Evolutionary conservation across 208 protist genomes (phyloP), one percentile per base, ranked within the genome.

Genomic region (Trypanosoma congolense): DNA sequence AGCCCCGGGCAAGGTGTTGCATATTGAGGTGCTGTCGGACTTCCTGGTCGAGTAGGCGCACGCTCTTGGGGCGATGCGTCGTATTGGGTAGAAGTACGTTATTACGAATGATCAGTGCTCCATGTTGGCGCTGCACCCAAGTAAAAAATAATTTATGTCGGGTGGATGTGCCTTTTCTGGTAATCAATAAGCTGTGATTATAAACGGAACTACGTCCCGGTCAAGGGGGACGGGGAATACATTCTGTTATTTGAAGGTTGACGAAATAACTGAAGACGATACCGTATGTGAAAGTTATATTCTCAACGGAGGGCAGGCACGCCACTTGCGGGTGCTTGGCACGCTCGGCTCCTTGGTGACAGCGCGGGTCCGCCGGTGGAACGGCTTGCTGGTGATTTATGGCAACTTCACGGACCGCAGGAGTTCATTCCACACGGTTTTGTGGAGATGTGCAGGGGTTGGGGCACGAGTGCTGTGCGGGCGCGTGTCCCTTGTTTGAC

Each of bases 91-190:
- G 38, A 47, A 80, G 38, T 91, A 84, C 53, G 62, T 98, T 10
- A 75, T 98, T 12, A 96, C 88, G 10, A 47, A 77, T 42, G 71
- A 82, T 21, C 77, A 87, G 38, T 73, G 70, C 54, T 72, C 88
- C 38, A 80, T 61, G 42, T 95, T 97, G 59, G 64, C 96, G n/a
- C 81, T 81, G 12, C 88, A 97, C 52, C 95, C 97, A 0, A 90
- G 97, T 78, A 95, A 98, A 74, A 70, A 70, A 48, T 95, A 31
- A 58, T 57, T 50, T 45, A 56, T 42, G 72, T 96, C 1, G 16
- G 58, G 14, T 83, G 92, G 33, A 82, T 92, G 0, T 61, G 75
- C 42, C 57, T 92, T n/a, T 8, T 24, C 41, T 12, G 54, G 48
- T 14, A 45, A 48, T 24, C 49, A 75, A 56, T 75, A 59, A 22